Percentiles rank a stretch among this genome's conserved stretches.
Conservation (phyloP, 129 eudicot genomes). For the Centella asiatica region DNA sequence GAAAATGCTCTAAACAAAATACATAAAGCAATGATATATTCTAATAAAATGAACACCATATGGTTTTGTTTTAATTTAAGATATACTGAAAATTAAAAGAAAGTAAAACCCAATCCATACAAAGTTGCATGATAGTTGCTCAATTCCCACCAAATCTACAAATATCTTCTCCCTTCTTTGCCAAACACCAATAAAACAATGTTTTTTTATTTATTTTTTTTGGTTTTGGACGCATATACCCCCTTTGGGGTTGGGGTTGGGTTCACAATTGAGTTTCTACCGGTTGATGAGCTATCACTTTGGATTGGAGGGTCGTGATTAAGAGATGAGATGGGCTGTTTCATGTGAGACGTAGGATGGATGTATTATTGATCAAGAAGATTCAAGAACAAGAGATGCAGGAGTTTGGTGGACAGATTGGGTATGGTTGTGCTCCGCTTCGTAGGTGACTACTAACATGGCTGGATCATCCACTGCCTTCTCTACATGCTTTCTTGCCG, state of each 20-base stretch:
- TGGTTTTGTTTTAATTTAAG: no score
- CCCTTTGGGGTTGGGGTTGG: neutral
- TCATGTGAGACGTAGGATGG: conserved; percentile 6
- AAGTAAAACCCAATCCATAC: neutral
- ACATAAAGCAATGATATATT: no score
- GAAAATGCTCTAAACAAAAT: no score
- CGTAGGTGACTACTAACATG: conserved; percentile 85
- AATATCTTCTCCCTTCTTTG: conserved; percentile 8
- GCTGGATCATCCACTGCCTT: conserved; percentile 81
- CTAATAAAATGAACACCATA: neutral
- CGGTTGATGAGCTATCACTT: neutral
- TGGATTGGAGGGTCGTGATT: conserved; percentile 23
- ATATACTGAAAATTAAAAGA: no score
- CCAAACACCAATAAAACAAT: conserved; percentile 19
- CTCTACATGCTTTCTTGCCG: conserved; percentile 95
- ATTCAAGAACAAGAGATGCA: conserved; percentile 61
- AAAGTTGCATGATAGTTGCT: conserved; percentile 7
- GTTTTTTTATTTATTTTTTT: conserved; percentile 11
- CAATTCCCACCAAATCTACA: conserved; percentile 23
- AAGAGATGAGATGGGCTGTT: conserved; percentile 5
- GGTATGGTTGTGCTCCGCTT: conserved; percentile 92
- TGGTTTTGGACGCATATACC: neutral
- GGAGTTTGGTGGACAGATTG: conserved; percentile 42
- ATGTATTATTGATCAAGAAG: conserved; percentile 42
- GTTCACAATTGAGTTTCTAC: conserved; percentile 29